These are phyloP conservation scores for Aristolochia fimbriata DNA, from an alignment of 164 flowering plant genomes.

Conservation along the genomic window DNA sequence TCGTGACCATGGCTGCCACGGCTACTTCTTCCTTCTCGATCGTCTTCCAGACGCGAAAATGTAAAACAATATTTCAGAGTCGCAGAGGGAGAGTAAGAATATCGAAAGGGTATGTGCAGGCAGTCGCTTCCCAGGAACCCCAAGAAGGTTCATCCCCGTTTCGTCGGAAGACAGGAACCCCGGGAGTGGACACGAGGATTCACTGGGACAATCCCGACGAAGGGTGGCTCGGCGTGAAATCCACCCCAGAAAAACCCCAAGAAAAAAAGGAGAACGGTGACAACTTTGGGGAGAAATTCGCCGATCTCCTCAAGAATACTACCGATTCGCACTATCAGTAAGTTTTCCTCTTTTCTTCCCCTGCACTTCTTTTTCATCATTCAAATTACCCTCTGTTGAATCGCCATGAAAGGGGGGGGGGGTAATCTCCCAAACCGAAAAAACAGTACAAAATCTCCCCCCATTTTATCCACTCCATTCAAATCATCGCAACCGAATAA, in stretches of 20 bases:
- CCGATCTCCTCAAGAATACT: slow-evolving; percentile 59
- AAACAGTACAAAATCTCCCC: no score
- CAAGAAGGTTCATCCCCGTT: neutral
- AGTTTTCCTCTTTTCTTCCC: no score
- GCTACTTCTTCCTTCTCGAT: slow-evolving; percentile 10
- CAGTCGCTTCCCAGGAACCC: neutral
- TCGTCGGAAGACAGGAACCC: slow-evolving; percentile 25
- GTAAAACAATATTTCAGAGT: neutral
- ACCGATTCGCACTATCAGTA: slow-evolving; percentile 84
- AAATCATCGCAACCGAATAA: no score
- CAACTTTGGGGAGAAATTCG: slow-evolving; percentile 42
- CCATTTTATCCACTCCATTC: no score
- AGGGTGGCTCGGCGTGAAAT: slow-evolving; percentile 67
- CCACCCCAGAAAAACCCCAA: neutral
- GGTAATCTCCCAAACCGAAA: no score
- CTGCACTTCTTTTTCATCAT: neutral
- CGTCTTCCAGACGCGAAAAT: slow-evolving; percentile 3
- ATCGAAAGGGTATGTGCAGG: neutral
- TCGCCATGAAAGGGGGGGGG: neutral
- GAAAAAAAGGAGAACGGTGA: slow-evolving; percentile 21
- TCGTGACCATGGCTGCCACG: slow-evolving; percentile 9
- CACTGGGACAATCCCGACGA: slow-evolving; percentile 84
- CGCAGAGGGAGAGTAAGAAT: neutral
- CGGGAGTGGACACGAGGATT: slow-evolving; percentile 78
- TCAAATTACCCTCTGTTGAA: neutral